Evolutionary conservation across 805 yeast species (phyloP).

Genomic region (Yarrowia sp.): DNA sequence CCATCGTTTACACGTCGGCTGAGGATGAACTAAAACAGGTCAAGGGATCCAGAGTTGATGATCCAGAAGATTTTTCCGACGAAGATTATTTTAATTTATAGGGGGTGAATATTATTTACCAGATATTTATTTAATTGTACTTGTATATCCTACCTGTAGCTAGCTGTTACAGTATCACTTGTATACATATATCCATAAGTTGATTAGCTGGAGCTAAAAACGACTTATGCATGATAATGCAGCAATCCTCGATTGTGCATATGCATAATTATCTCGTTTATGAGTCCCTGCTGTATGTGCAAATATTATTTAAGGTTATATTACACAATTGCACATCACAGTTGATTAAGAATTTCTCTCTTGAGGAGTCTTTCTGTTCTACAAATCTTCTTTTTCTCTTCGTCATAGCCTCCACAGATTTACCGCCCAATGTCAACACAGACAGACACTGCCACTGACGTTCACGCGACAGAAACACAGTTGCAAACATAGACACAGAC

Average conservation of each 20-base stretch:
- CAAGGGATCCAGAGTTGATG: not conserved
- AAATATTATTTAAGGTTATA: not conserved
- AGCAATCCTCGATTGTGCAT: not conserved
- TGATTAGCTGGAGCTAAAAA: not conserved
- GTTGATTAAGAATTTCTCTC: no score
- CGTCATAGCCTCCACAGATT: no score
- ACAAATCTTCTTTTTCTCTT: no score
- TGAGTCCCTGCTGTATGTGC: no score
- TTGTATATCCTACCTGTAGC: no score
- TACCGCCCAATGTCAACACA: no score
- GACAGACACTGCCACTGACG: not conserved
- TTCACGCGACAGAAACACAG: not conserved
- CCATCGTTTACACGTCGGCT: not conserved
- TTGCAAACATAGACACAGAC: not conserved
- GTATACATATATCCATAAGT: no score
- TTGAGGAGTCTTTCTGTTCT: no score
- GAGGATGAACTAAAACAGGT: not conserved
- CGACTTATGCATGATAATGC: constrained; percentile 1
- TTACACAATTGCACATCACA: no score
- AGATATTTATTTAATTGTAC: not conserved
- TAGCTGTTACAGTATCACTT: no score
- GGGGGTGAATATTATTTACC: no score
- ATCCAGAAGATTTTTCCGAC: not conserved
- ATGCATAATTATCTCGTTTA: not conserved
- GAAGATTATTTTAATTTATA: no score